Base-by-base conservation (phyloP, 805 yeast genomes). In the Saccharomycopsis microspora region DNA sequence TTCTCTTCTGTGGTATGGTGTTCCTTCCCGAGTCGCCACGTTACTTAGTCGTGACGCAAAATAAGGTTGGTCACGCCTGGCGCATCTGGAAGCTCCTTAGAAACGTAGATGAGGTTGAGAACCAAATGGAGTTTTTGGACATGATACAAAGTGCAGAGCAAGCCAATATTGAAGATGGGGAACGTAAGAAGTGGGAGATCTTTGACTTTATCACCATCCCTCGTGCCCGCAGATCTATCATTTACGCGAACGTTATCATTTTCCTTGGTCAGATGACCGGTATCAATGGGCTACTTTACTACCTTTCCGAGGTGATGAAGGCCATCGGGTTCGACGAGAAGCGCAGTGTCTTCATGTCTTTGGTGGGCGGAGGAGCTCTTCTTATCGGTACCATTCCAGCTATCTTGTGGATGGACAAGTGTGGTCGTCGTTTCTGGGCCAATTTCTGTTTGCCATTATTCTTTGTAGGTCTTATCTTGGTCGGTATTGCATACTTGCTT, bases 1-100 rank as follows among this genome's bases (percentile, higher is more conserved):
- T 77, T 5, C 65, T 86, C 28, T 75, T 82, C 5, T 52, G 68
- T 5, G 94, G 93, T 4, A 80, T 85, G 84, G 57, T 76, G 41
- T 74, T 78, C 41, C 65, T 89, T 29, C 97, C 97, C 1, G 97
- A 89, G 63, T 79, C 90, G 42, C 96, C 96, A 0, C 71, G 97
- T 52, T 89, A 74, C 68, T 79, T 76, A 58, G 85, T 89, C 7
- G 78, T 78, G 56, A 78, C 53, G 31, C 9, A 11, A 32, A 34
- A 34, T 3, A 42, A 9, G 32, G 31, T 33, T 41, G 72, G 67
- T 3, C 61, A 73, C 50, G 80, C 79, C 19, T 40, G 32, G 6
- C 8, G n/a, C 27, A 74, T 72, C 37, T 78, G 81, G 82, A 74
- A 69, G 60, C 65, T 74, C 52, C 61, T 78, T 37, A 70, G 84